Evolutionary conservation across 441 rosid genomes (phyloP), one percentile per base, ranked within the genome.

Genomic region (Corymbia calophylla): DNA sequence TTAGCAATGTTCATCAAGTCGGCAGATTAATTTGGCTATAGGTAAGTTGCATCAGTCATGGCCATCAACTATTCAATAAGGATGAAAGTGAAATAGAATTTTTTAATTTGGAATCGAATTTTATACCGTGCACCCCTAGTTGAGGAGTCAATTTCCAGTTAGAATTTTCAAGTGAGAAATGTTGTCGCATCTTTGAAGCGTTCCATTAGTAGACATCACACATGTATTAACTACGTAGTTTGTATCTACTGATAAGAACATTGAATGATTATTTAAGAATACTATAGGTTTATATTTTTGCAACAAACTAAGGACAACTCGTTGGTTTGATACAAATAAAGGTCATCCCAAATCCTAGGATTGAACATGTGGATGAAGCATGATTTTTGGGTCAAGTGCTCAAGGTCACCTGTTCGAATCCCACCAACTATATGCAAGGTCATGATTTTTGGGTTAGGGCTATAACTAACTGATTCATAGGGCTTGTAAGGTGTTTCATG

Each of bases 351-450:
- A 11, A 32, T 25, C 25, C 25, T 19, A 18, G 25, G 15, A 35
- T 39, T 39, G 82, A 35, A 14, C 49, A 68, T 11, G 82, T 35
- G 82, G 29, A 19, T 1, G 9, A 44, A 5, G 16, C 15, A 21
- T 6, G 29, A 73, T 21, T 73, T 39, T 11, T 0, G 3, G 2
- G 8, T 68, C 4, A 68, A 19, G 7, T 18, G 47, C 19, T 32
- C 5, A 0, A 32, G 47, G 4, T 18, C 4, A 32, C 39, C 6
- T 5, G 32, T 68, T 31, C 21, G 0, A 8, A 32, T 68, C 25
- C 11, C 6, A 31, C 0, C 5, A n/a, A 62, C 5, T 5, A 7
- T 8, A n/a, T n/a, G n/a, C n/a, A n/a, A n/a, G n/a, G n/a, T n/a
- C n/a, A n/a, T n/a, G n/a, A 21, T 23, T 35, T 70, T 19, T 35